Evolutionary conservation across 2,329 filamentous ascomycete species (phyloP).

Genomic region (Fusarium denticulatum): DNA sequence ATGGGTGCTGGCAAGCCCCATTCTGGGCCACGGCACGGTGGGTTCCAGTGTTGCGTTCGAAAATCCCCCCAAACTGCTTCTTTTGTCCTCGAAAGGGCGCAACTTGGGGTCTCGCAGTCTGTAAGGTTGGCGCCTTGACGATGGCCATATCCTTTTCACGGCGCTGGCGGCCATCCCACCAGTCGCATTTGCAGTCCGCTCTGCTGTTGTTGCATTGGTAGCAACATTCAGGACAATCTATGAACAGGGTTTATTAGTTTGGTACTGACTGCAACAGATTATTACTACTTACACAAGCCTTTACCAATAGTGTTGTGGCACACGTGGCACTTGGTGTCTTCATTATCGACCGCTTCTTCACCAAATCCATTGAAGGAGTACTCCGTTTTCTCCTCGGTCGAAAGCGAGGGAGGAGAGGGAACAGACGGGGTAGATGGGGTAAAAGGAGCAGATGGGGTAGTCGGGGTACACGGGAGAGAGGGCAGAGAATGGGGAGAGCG

Average conservation of each 20-base stretch:
- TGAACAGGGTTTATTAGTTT: not conserved
- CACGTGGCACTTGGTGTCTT: not conserved
- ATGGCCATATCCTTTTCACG: not conserved
- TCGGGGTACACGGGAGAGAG: not conserved
- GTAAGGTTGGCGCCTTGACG: not conserved
- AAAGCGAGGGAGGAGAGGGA: not conserved
- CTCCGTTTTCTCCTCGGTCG: not conserved
- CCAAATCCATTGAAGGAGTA: not conserved
- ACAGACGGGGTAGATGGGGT: not conserved
- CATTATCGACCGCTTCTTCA: not conserved
- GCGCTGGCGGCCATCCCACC: not conserved
- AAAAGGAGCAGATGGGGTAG: not conserved
- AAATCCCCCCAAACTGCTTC: not conserved
- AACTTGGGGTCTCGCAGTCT: not conserved
- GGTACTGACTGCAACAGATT: rapidly evolving
- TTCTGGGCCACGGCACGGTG: too few relatives aligned
- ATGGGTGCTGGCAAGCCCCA: not conserved
- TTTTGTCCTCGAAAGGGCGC: not conserved
- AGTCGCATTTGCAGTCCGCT: not conserved
- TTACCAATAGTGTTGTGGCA: not conserved
- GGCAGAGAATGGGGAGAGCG: not conserved
- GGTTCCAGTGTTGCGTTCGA: not conserved
- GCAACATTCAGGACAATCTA: conserved; percentile 18
- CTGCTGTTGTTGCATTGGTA: not conserved
- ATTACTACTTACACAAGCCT: conserved; percentile 4